A percentile compares a stretch with the other conserved stretches of the same genome.
Evolutionary conservation across 2,329 filamentous ascomycete genomes (phyloP).

Genomic region (Nemania sp.): DNA sequence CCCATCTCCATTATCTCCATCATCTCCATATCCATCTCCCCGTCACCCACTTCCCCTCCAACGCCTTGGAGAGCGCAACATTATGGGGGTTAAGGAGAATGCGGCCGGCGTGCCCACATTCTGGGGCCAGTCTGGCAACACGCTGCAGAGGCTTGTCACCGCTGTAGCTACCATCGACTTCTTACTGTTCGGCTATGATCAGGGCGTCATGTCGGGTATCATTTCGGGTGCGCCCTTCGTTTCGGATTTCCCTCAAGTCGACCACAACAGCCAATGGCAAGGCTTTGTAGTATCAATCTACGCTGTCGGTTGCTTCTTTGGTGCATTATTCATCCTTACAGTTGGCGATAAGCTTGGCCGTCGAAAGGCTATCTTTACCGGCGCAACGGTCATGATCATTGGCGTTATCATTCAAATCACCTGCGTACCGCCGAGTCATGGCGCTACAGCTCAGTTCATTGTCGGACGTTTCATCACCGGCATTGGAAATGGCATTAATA

Average conservation of each 20-base stretch:
- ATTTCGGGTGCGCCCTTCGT: slow-evolving; percentile 36
- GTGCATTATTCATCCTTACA: slow-evolving; percentile 44
- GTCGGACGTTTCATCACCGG: slow-evolving; percentile 54
- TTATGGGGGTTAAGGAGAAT: slow-evolving; percentile 36
- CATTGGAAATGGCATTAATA: slow-evolving; percentile 55
- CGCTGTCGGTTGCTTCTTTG: slow-evolving; percentile 47
- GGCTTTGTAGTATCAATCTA: slow-evolving; percentile 48
- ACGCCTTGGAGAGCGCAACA: slow-evolving; percentile 5
- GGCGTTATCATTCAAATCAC: slow-evolving; percentile 59
- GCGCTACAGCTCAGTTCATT: slow-evolving; percentile 53
- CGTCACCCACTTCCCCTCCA: slow-evolving; percentile 2
- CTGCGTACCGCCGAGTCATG: slow-evolving; percentile 48
- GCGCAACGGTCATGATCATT: slow-evolving; percentile 56
- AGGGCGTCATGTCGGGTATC: slow-evolving; percentile 42
- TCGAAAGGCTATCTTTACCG: slow-evolving; percentile 56
- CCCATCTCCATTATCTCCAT: no score
- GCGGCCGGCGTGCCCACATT: slow-evolving; percentile 37
- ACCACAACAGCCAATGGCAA: slow-evolving; percentile 39
- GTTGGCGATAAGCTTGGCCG: slow-evolving; percentile 59
- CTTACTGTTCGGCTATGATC: slow-evolving; percentile 39
- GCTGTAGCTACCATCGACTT: slow-evolving; percentile 36
- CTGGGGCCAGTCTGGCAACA: slow-evolving; percentile 38
- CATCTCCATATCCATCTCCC: not conserved
- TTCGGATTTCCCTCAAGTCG: slow-evolving; percentile 39
- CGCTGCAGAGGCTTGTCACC: slow-evolving; percentile 37